Conservation (phyloP, 78 protist genomes). For the Dictyostelium brefeldianum region DNA sequence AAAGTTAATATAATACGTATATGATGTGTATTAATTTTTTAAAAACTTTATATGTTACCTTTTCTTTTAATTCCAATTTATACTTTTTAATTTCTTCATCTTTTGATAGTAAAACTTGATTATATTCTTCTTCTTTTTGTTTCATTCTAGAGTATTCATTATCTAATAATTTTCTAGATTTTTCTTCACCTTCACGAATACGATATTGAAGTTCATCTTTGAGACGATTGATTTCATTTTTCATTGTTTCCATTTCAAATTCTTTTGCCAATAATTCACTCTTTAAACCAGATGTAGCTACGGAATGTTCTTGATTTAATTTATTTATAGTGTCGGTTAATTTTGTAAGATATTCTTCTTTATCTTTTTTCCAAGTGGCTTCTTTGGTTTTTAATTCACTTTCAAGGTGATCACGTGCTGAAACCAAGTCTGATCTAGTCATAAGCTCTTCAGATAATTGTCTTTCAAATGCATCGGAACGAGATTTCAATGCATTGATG, state of each 20-base stretch:
- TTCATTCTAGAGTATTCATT: slow-evolving; percentile 42
- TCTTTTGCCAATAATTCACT: background rate
- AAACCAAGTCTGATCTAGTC: background rate
- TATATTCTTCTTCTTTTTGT: slow-evolving; percentile 48
- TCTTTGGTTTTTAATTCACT: slow-evolving; percentile 49
- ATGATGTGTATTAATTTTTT: background rate
- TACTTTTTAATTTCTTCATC: slow-evolving; percentile 67
- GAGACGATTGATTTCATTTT: slow-evolving; percentile 30
- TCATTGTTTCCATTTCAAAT: slow-evolving; percentile 8
- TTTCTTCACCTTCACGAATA: slow-evolving; percentile 48
- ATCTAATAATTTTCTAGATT: slow-evolving; percentile 33
- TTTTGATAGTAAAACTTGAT: background rate
- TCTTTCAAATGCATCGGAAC: slow-evolving; percentile 8
- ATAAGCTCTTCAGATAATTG: background rate
- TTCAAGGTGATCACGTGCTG: background rate
- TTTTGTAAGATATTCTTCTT: background rate
- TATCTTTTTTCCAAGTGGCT: background rate
- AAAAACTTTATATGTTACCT: slow-evolving; percentile 14
- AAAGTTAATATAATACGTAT: background rate
- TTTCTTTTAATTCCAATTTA: slow-evolving; percentile 43
- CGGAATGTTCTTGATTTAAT: slow-evolving; percentile 37
- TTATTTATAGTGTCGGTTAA: slow-evolving; percentile 23
- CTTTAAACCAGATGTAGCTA: background rate
- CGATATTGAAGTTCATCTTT: slow-evolving; percentile 34
- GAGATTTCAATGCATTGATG: background rate